phyloP scores from a whole-genome alignment of 2,329 filamentous ascomycete genomes.

The Colletotrichum lindemuthianum region DNA sequence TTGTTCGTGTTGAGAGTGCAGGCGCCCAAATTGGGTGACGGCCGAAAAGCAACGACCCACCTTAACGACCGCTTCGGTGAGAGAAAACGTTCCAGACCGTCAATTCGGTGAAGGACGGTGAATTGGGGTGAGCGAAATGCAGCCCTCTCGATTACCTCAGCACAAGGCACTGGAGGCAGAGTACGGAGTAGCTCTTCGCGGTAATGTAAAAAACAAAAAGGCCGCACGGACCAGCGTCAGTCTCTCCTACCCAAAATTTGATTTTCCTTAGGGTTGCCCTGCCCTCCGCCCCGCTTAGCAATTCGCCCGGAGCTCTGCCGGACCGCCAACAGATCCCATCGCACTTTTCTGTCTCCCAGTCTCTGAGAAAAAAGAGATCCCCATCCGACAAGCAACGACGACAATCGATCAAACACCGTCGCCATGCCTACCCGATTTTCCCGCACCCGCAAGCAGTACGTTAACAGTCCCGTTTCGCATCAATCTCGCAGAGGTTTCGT shows the following conservation, averaged over 20 bases:
- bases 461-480: conserved; percentile 42
- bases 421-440: conserved; percentile 72
- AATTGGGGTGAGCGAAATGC: not conserved
- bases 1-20: conserved; percentile 7
- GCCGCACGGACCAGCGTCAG: not conserved
- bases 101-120: not conserved
- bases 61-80: not conserved
- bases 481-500: not conserved
- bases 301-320: conserved; percentile 45
- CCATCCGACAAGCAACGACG: conserved; percentile 48
- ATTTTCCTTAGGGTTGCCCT: conserved; percentile 51
- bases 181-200: too few relatives aligned
- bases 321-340: conserved; percentile 51
- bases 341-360: conserved; percentile 43
- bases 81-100: too few relatives aligned
- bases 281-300: conserved; percentile 51
- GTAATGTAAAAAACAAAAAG: not conserved
- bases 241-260: not conserved
- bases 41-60: not conserved
- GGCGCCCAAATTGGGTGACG: conserved; percentile 1
- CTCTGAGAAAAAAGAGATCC: conserved; percentile 46
- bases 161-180: not conserved
- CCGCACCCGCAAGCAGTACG: conserved; percentile 83
- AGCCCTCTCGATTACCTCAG: conserved; percentile 3
- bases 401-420: conserved; percentile 33